Percentiles rank a stretch among this genome's conserved stretches.
Conservation (phyloP, 1,284 basidiomycete species). For the Leccinum brunneo-olivaceum region DNA sequence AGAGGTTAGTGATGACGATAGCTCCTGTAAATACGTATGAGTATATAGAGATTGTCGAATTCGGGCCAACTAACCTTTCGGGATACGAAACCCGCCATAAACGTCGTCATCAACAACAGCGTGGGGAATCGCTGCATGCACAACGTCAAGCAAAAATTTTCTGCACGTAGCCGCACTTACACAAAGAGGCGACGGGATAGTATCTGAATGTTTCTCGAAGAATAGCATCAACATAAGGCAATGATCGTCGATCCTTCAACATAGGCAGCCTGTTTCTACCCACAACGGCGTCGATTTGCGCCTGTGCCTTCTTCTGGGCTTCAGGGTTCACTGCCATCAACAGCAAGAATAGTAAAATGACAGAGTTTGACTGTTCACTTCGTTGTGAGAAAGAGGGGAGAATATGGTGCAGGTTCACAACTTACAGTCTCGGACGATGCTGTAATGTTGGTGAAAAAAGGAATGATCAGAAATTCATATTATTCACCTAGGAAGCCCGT, state of each 20-base stretch:
- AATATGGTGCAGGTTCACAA: neutral
- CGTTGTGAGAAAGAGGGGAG: neutral
- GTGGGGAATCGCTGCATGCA: conserved; percentile 17
- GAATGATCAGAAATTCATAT: neutral
- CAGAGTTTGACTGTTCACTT: conserved; percentile 16
- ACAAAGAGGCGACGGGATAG: conserved; percentile 4
- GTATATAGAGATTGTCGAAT: neutral
- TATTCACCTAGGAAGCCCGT: conserved; percentile 19
- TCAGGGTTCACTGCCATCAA: conserved; percentile 7
- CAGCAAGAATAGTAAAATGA: conserved; percentile 10
- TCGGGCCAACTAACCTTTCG: conserved; percentile 13
- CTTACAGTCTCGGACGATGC: conserved; percentile 22
- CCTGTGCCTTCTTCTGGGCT: too few species aligned
- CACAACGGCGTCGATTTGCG: too few species aligned
- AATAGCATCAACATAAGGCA: conserved; percentile 19
- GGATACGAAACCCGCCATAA: conserved; percentile 20
- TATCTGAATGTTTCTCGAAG: conserved; percentile 8
- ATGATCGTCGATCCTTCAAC: conserved; percentile 8
- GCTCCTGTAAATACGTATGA: conserved; percentile 11
- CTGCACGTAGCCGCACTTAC: conserved; percentile 1
- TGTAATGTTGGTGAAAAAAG: conserved; percentile 7
- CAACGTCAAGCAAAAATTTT: neutral
- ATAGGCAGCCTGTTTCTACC: conserved; percentile 7
- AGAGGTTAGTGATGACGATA: conserved; percentile 17
- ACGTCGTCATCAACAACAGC: conserved; percentile 19